Conservation (phyloP, 768 basidiomycete species). For the Melanogaster broomeanus region DNA sequence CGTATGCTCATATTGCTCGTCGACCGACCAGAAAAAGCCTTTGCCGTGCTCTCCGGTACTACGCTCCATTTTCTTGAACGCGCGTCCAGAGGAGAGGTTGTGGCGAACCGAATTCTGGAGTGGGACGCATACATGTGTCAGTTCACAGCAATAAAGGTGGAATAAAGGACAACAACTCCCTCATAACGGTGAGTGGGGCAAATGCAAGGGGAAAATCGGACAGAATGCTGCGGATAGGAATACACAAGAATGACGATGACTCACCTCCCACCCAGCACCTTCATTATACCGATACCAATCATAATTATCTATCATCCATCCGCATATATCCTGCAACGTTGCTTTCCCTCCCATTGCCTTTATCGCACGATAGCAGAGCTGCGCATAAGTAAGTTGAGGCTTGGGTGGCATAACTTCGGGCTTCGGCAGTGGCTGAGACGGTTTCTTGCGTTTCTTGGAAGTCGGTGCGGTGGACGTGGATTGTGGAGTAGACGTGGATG, state of each 20-base stretch:
- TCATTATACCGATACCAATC: slow-evolving; percentile 91
- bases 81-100: slow-evolving; percentile 89
- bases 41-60: slow-evolving; percentile 86
- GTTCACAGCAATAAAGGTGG: slow-evolving; percentile 4
- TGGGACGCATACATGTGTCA: slow-evolving; percentile 9
- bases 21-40: slow-evolving; percentile 92
- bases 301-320: slow-evolving; percentile 86
- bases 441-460: slow-evolving; percentile 76
- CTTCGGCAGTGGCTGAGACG: slow-evolving; percentile 42
- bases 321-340: slow-evolving; percentile 89
- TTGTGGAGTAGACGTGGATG: slow-evolving; percentile 22
- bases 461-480: slow-evolving; percentile 20
- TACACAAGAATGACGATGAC: slow-evolving; percentile 23
- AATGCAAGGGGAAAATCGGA: not conserved
- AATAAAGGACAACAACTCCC: slow-evolving; percentile 5
- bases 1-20: slow-evolving; percentile 66
- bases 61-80: slow-evolving; percentile 89
- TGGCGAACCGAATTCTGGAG: slow-evolving; percentile 91
- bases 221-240: slow-evolving; percentile 1
- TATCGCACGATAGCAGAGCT: slow-evolving; percentile 89
- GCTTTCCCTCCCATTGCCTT: slow-evolving; percentile 79
- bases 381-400: slow-evolving; percentile 88
- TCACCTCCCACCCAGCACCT: slow-evolving; percentile 87
- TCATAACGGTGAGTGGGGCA: too few relatives aligned
- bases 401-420: slow-evolving; percentile 85